A percentile compares a stretch with the other conserved stretches of the same genome.
phyloP scores from a whole-genome alignment of 768 basidiomycete species.

The Lentinula boryana region DNA sequence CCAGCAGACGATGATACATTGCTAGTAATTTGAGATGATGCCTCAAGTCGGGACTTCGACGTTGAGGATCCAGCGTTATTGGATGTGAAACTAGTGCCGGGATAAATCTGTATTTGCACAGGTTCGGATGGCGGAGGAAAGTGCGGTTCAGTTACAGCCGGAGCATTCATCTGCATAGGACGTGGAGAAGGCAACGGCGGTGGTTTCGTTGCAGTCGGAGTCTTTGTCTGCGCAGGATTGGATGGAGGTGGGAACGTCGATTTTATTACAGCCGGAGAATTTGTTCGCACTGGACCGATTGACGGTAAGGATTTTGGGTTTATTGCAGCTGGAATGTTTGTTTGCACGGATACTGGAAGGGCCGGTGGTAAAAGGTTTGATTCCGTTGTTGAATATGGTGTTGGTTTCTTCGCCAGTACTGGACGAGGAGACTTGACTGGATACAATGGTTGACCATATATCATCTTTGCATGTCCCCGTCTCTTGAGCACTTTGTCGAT shows the following conservation, averaged over 20 bases:
- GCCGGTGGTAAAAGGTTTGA: no score
- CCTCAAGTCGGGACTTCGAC: not conserved
- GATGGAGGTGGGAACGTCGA: no score
- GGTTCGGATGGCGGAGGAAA: not conserved
- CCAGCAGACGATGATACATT: not conserved
- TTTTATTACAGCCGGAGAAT: no score
- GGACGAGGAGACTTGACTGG: conserved; percentile 33
- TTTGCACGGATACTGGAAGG: not conserved
- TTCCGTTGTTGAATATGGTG: not conserved
- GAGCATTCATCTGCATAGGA: no score
- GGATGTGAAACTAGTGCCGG: not conserved
- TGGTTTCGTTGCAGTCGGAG: no score
- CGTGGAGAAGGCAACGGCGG: no score
- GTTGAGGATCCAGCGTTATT: not conserved
- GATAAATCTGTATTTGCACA: not conserved
- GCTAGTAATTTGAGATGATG: not conserved
- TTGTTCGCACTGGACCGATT: not conserved
- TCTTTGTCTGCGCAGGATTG: no score
- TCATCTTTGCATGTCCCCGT: conserved; percentile 50
- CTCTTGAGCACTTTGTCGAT: conserved; percentile 60
- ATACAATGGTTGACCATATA: conserved; percentile 60
- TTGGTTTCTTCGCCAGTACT: conserved; percentile 15
- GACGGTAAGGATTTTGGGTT: no score
- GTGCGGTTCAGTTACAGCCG: not conserved
- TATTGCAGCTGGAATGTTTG: no score